phyloP scores from a whole-genome alignment of 2,329 filamentous ascomycete genomes.

The Colletotrichum sp. region DNA sequence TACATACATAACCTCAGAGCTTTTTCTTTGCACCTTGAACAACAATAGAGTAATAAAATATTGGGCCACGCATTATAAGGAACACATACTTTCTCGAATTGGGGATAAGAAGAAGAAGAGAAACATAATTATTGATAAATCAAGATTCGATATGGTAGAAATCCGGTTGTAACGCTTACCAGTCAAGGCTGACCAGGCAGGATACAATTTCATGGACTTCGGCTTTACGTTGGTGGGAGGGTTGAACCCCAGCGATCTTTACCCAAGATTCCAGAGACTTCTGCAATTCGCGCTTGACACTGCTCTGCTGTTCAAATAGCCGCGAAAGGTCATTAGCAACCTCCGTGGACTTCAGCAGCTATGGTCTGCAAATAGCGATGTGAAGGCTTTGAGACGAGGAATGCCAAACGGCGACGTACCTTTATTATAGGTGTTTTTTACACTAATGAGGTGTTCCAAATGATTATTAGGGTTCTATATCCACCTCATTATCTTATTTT shows the following conservation, averaged over 20 bases:
- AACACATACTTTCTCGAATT: background rate
- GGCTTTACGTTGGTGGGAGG: background rate
- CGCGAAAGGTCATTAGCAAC: background rate
- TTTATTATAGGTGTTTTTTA: background rate
- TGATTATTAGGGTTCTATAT: background rate
- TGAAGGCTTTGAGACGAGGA: background rate
- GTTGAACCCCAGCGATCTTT: background rate
- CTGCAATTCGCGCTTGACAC: background rate
- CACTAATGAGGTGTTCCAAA: background rate
- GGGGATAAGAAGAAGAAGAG: background rate
- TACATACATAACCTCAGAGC: background rate
- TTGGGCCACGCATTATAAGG: background rate
- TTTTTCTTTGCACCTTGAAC: background rate
- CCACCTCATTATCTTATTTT: background rate
- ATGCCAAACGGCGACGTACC: background rate
- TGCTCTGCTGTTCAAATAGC: background rate
- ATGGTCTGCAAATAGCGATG: too few species aligned
- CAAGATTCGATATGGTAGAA: background rate
- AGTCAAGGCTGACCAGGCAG: background rate
- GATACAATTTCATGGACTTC: background rate
- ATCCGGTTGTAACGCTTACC: background rate
- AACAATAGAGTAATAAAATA: background rate
- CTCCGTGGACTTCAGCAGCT: background rate
- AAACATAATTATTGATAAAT: background rate
- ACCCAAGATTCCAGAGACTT: background rate